Evolutionary conservation across 2,329 filamentous ascomycete species (phyloP).

Genomic region (Colletotrichum sp.): DNA sequence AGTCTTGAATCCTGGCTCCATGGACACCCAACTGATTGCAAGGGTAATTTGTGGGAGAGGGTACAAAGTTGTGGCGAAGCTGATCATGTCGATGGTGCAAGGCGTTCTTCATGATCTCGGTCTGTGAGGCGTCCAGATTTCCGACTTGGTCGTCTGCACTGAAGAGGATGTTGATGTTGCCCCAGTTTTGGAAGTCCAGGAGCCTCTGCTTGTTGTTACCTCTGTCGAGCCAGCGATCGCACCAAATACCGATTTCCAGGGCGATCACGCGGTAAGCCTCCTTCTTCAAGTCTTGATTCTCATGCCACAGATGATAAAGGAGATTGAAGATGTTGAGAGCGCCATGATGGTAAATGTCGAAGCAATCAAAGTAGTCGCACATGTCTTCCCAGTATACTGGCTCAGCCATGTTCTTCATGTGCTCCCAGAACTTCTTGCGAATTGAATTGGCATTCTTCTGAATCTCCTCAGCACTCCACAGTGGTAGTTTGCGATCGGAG

Average conservation of each 20-base stretch:
- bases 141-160: slow-evolving; percentile 30
- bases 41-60: slow-evolving; percentile 11
- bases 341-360: slow-evolving; percentile 52
- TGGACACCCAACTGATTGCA: slow-evolving; percentile 25
- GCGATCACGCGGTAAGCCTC: slow-evolving; percentile 29
- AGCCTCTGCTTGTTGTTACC: slow-evolving; percentile 35
- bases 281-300: slow-evolving; percentile 40
- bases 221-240: slow-evolving; percentile 25
- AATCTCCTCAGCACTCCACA: slow-evolving; percentile 45
- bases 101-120: slow-evolving; percentile 33
- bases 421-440: slow-evolving; percentile 38
- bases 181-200: slow-evolving; percentile 25
- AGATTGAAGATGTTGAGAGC: slow-evolving; percentile 55
- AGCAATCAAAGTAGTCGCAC: slow-evolving; percentile 52
- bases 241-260: slow-evolving; percentile 38
- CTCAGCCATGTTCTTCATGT: slow-evolving; percentile 36
- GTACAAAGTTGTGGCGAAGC: slow-evolving; percentile 1
- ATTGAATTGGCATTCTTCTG: slow-evolving; percentile 42
- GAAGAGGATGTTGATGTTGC: slow-evolving; percentile 32
- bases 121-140: slow-evolving; percentile 28
- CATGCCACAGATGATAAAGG: slow-evolving; percentile 42
- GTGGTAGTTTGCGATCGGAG: slow-evolving; percentile 30
- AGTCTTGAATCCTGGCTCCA: slow-evolving; percentile 34
- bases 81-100: slow-evolving; percentile 34
- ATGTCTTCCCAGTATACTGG: slow-evolving; percentile 43